Evolutionary conservation across 345 rosid genomes (phyloP), one percentile per base, ranked within the genome.

Genomic region (Melaleuca quinquenervia): DNA sequence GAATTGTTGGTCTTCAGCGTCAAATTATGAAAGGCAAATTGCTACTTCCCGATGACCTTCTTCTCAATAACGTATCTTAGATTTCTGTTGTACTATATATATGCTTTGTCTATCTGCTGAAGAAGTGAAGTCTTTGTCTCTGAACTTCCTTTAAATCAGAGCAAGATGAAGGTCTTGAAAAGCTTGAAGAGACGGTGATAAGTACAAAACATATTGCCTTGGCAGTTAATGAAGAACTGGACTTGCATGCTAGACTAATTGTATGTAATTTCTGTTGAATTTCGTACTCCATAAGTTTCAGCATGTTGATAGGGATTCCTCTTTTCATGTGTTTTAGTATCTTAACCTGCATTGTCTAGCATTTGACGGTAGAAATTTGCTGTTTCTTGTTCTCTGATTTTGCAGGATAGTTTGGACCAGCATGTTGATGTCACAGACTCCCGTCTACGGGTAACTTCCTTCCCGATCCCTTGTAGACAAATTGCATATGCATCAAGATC

Each of bases 171-270:
- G 91, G 92, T 53, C 92, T 91, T 78, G 93, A 87, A 50, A 90
- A 91, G 86, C 87, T 91, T 80, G 93, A 91, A 76, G 91, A 83
- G 88, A 90, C 93, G 0, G 91, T 91, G 49, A 87, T 49, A 60
- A 91, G 93, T 87, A 91, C 93, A 84, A 91, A 90, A 86, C 93
- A 91, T 64, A 89, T 91, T 86, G 91, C 93, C 27, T 87, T 91
- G 88, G 90, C 91, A 21, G 91, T 91, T 85, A 90, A 91, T 51
- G 91, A 91, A 88, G 93, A 91, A 87, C 92, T 90, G 64, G 90
- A 86, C 86, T 86, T 91, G 84, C 93, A 91, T 84, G 78, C 90
- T 26, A 89, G 92, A 22, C 91, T 91, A 48, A 87, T 91, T 83
- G 93, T 91, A 85, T 52, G 91, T 55, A 50, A 52, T 27, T 52